These are phyloP conservation scores for Daldinia sp. DNA, from an alignment of 2,329 filamentous ascomycete species.

Conservation along the genomic window DNA sequence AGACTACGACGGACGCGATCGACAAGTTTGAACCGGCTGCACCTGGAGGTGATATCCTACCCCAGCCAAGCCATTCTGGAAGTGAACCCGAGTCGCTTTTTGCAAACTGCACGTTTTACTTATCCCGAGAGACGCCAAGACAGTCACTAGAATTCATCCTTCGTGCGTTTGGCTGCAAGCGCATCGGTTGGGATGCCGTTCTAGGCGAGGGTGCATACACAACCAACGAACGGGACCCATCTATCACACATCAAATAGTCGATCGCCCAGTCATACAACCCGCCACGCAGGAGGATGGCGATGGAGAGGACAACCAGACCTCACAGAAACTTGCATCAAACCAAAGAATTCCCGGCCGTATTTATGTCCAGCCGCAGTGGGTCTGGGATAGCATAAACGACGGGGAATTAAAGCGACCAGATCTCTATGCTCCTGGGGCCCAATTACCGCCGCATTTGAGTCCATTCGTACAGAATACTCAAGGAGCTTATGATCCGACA, in stretches of 20 bases:
- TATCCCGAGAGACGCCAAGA: conserved; percentile 92
- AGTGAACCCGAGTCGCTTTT: conserved; percentile 80
- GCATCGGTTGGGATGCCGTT: conserved; percentile 92
- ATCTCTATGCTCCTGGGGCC: conserved; percentile 89
- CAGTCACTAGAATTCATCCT: conserved; percentile 92
- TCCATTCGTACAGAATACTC: conserved; percentile 89
- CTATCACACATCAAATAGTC: conserved; percentile 96
- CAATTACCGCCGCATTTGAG: conserved; percentile 93
- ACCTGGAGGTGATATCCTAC: conserved; percentile 83
- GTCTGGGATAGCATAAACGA: conserved; percentile 98
- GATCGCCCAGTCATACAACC: conserved; percentile 82
- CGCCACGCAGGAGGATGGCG: conserved; percentile 57
- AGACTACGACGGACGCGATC: conserved; percentile 68
- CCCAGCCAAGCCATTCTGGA: conserved; percentile 75
- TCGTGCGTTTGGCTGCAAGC: conserved; percentile 92
- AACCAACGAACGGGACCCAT: conserved; percentile 82
- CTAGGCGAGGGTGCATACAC: conserved; percentile 93
- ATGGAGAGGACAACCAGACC: conserved; percentile 68
- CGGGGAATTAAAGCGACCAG: conserved; percentile 83
- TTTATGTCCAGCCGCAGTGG: conserved; percentile 97
- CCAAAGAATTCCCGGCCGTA: conserved; percentile 85
- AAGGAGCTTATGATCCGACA: conserved; percentile 91
- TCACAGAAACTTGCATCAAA: conserved; percentile 66
- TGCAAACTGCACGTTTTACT: conserved; percentile 86
- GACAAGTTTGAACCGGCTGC: conserved; percentile 91